Conservation (phyloP, 179 eudicot species). For the Pouteria campechiana region DNA sequence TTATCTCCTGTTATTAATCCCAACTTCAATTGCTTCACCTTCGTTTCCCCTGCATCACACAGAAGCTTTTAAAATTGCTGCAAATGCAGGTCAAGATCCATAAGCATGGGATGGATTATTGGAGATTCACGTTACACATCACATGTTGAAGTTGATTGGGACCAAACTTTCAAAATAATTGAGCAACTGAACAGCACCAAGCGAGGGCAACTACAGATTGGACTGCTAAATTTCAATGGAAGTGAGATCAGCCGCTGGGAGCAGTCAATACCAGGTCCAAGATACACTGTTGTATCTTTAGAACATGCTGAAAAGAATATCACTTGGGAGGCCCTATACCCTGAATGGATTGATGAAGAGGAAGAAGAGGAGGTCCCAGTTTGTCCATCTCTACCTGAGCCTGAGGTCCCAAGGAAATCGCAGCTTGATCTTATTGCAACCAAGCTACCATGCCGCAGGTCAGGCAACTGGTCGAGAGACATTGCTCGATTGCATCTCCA, state of each 20-base stretch:
- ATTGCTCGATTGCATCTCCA: slow-evolving; percentile 77
- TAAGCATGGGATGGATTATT: slow-evolving; percentile 37
- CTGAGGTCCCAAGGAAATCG: slow-evolving; percentile 35
- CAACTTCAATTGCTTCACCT: neutral
- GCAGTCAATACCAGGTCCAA: slow-evolving; percentile 27
- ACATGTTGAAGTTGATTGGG: slow-evolving; percentile 41
- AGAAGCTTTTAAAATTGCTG: slow-evolving; percentile 5
- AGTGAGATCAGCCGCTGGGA: slow-evolving; percentile 42
- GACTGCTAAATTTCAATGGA: slow-evolving; percentile 53
- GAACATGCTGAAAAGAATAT: slow-evolving; percentile 29
- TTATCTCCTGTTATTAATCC: no score
- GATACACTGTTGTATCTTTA: slow-evolving; percentile 33
- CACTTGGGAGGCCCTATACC: slow-evolving; percentile 75
- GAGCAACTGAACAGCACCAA: slow-evolving; percentile 20
- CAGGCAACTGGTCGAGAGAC: slow-evolving; percentile 69
- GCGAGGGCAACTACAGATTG: slow-evolving; percentile 15
- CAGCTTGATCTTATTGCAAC: slow-evolving; percentile 60
- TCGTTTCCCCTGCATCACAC: neutral
- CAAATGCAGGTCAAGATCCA: slow-evolving; percentile 34
- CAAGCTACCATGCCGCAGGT: slow-evolving; percentile 53
- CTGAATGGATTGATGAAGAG: slow-evolving; percentile 95
- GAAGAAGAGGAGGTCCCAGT: slow-evolving; percentile 57
- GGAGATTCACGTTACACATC: slow-evolving; percentile 53
- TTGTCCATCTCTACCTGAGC: slow-evolving; percentile 59
- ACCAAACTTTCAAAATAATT: slow-evolving; percentile 28